These are phyloP conservation scores for Beverwykella pulmonaria DNA, from an alignment of 495 filamentous ascomycete genomes.

Conservation along the genomic window DNA sequence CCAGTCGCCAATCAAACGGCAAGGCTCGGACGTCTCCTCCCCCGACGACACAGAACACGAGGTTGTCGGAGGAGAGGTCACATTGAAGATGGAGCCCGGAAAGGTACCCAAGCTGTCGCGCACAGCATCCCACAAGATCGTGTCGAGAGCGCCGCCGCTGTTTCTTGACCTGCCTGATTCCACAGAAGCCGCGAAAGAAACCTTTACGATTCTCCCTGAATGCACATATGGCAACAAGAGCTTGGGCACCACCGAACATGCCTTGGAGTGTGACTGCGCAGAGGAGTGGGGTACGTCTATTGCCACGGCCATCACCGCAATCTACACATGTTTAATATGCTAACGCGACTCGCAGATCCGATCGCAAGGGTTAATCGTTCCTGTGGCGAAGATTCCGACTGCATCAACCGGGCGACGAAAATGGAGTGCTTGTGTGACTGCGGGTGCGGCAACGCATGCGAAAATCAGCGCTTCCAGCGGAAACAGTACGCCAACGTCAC, in stretches of 20 bases:
- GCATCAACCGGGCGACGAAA: constrained; percentile 97
- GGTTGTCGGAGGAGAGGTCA: constrained; percentile 60
- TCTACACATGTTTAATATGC: constrained; percentile 21
- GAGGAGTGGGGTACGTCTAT: constrained; percentile 90
- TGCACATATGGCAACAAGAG: constrained; percentile 88
- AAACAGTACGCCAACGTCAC: constrained; percentile 87
- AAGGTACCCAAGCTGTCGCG: constrained; percentile 74
- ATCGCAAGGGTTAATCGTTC: constrained; percentile 69
- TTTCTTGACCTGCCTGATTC: constrained; percentile 72
- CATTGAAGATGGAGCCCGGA: constrained; percentile 66
- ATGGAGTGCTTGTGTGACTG: constrained; percentile 92
- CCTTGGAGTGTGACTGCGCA: constrained; percentile 91
- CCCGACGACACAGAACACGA: constrained; percentile 50
- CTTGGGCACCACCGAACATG: constrained; percentile 88
- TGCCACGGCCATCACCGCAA: constrained; percentile 18
- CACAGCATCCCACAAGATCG: constrained; percentile 71
- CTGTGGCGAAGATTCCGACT: constrained; percentile 96
- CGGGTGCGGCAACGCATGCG: constrained; percentile 82
- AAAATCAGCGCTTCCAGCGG: constrained; percentile 93
- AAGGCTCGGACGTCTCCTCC: constrained; percentile 45
- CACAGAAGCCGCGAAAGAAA: constrained; percentile 70
- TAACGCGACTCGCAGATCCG: constrained; percentile 56
- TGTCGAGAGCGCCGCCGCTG: constrained; percentile 61
- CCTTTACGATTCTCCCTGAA: constrained; percentile 78
- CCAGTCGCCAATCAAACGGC: constrained; percentile 50